These are phyloP conservation scores for Monilinia vaccinii-corymbosi DNA, from an alignment of 2,329 filamentous ascomycete genomes.

Conservation along the genomic window DNA sequence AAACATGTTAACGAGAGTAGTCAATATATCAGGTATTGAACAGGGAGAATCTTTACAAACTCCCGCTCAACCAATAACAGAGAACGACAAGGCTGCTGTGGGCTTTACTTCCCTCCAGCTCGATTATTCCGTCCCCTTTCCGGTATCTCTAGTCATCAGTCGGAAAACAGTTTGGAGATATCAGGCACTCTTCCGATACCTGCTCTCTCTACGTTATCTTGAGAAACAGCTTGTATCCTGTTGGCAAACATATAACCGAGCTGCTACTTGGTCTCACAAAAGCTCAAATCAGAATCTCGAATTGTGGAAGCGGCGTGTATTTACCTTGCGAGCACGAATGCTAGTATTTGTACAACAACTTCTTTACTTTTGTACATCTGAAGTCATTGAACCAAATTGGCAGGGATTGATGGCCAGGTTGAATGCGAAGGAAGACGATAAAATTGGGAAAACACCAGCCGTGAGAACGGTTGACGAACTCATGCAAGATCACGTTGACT, in stretches of 20 bases:
- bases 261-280: slow-evolving; percentile 72
- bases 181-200: slow-evolving; percentile 89
- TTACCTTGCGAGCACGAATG: slow-evolving; percentile 89
- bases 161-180: slow-evolving; percentile 96
- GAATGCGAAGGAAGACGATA: slow-evolving; percentile 47
- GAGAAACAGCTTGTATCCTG: slow-evolving; percentile 79
- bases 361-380: slow-evolving; percentile 91
- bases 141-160: slow-evolving; percentile 88
- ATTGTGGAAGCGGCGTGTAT: slow-evolving; percentile 86
- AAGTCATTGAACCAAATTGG: slow-evolving; percentile 98
- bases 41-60: slow-evolving; percentile 75
- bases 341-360: slow-evolving; percentile 94
- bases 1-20: slow-evolving; percentile 89
- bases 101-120: slow-evolving; percentile 91
- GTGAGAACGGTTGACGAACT: slow-evolving; percentile 84
- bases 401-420: slow-evolving; percentile 83
- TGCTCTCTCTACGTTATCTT: slow-evolving; percentile 80
- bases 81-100: slow-evolving; percentile 76
- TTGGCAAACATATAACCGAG: slow-evolving; percentile 84
- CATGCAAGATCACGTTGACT: slow-evolving; percentile 99
- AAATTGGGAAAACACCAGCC: slow-evolving; percentile 29
- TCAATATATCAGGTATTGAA: slow-evolving; percentile 92
- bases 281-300: slow-evolving; percentile 67
- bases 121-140: slow-evolving; percentile 91
- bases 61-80: slow-evolving; percentile 52